Evolutionary conservation across 352 stramenopile species (phyloP).

Genomic region (Thalassiosira livingstoniorum): DNA sequence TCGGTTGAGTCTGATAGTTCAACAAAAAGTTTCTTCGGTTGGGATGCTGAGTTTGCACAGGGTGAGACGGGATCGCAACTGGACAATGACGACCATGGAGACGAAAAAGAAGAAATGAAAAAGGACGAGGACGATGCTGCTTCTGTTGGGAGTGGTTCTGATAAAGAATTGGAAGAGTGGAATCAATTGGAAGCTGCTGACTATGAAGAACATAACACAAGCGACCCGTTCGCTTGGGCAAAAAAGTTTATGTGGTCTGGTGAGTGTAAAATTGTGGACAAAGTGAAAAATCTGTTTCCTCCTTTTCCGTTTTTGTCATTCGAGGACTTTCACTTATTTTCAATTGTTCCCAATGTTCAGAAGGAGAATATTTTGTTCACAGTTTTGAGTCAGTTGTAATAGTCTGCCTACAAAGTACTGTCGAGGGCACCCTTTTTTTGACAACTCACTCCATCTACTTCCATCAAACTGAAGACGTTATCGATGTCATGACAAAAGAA

Average conservation of each 20-base stretch:
- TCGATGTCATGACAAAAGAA: slow-evolving; percentile 83
- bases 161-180: slow-evolving; percentile 44
- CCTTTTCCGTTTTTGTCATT: no score
- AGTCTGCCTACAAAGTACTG: slow-evolving; percentile 69
- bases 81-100: slow-evolving; percentile 33
- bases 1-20: slow-evolving; percentile 39
- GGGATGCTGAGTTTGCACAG: slow-evolving; percentile 69
- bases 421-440: slow-evolving; percentile 76
- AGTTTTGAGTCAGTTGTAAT: slow-evolving; percentile 81
- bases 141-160: slow-evolving; percentile 27
- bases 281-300: no score
- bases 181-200: slow-evolving; percentile 64
- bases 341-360: no score
- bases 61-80: slow-evolving; percentile 42
- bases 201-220: slow-evolving; percentile 49
- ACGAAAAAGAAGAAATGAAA: slow-evolving; percentile 10
- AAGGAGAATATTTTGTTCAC: slow-evolving; percentile 77
- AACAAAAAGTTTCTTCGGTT: slow-evolving; percentile 59
- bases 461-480: slow-evolving; percentile 72
- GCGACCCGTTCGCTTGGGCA: slow-evolving; percentile 77
- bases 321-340: no score
- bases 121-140: slow-evolving; percentile 30
- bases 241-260: slow-evolving; percentile 83
- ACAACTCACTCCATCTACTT: slow-evolving; percentile 85
- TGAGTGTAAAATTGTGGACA: no score